Evolutionary conservation across 306 rosid species (phyloP), one percentile per base, ranked within the genome.

Genomic region (Rosa rugosa): DNA sequence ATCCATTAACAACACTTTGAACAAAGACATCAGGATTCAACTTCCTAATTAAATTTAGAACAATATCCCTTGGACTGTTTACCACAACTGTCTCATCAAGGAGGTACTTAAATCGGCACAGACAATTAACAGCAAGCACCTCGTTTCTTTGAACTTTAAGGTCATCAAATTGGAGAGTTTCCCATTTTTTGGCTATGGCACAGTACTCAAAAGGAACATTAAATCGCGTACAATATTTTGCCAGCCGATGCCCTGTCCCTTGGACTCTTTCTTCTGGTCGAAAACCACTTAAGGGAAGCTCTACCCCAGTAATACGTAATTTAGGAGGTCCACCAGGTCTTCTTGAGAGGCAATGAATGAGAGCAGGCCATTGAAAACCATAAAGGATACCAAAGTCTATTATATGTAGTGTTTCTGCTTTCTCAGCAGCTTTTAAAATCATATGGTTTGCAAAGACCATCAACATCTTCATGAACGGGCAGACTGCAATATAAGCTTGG

Each of bases 361-460:
- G 92, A 57, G 85, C 87, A 60, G 98, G 98, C 98, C 98, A 93
- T 71, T 91, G 97, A 79, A 89, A 93, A 67, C 98, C 98, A 71
- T 93, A 91, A 2, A 84, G 70, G 80, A 93, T 89, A 75, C 98
- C 98, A 42, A 93, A 93, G 77, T 93, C 98, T 40, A 93, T 80
- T 12, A 91, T 86, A 72, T 93, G 98, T 75, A 93, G 91, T 0
- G 84, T 53, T 57, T 80, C 80, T 17, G 91, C 88, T 36, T 85
- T 77, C 73, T 87, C 86, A 69, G 91, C 90, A 25, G 53, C 78
- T 23, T 83, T 84, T 20, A 80, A 0, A 64, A 93, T 91, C 84
- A 57, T 87, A 18, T 70, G 72, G 49, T 91, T 88, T 72, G 97
- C 87, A 68, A 93, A 88, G 82, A 84, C 64, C 76, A 81, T 87